Evolutionary conservation across 805 yeast genomes (phyloP), one percentile per base, ranked within the genome.

Genomic region (Blastobotrys terrestris): DNA sequence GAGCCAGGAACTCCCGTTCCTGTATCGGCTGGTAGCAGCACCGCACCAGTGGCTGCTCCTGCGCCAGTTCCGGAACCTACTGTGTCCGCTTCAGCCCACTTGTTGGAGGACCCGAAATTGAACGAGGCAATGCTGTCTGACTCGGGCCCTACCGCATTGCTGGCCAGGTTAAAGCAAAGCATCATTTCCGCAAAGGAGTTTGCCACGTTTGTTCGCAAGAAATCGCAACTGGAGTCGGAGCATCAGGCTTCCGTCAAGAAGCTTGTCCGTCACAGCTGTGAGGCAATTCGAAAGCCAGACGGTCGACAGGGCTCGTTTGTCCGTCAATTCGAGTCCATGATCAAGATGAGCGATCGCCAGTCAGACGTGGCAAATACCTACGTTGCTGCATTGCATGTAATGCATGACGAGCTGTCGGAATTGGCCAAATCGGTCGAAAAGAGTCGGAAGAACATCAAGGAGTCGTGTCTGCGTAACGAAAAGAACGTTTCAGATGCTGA

Each of bases 401-500:
- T 94, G 89, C 81, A 83, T 62, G 96, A 87, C 61, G 97, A 94
- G 67, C 72, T 94, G 54, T 68, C 73, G 13, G 83, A 95, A 0
- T 74, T 94, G 56, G 75, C 87, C 15, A 75, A 80, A 16, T 80
- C 89, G 2, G 81, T 90, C 58, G 76, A 87, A 8, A 79, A 85
- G 55, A 73, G 83, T 56, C 77, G 99, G 59, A 94, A 91, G 66
- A 60, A 76, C 35, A 72, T 83, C 51, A 94, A 94, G 67, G 98
- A 94, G 47, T 87, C 86, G 53, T 88, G 90, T 44, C 77, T 80
- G 62, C 76, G 87, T 48, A 79, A 84, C 60, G 99, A 94, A 64
- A 89, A 86, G 63, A 95, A 85, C 54, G 91, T 90, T 39, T 63
- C 75, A 11, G 98, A 94, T 53, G 82, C 96, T 4, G 91, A 90